Evolutionary conservation across 2,329 filamentous ascomycete species (phyloP), one percentile per base, ranked within the genome.

Genomic region (Calonectria ilicicola): DNA sequence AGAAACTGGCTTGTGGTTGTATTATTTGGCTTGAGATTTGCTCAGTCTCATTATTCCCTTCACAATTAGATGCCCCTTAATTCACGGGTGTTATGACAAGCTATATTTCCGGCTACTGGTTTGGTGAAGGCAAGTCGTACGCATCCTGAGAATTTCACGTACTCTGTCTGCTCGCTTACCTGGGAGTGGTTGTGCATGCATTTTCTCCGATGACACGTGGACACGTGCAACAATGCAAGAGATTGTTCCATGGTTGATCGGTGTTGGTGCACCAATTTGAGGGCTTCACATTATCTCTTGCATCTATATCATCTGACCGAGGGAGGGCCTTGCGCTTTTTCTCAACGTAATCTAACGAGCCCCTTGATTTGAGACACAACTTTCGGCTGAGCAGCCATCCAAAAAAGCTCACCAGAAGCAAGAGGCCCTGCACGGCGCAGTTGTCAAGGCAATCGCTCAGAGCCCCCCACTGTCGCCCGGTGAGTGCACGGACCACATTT

Each of bases 401-500:
- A 35, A 32, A 32, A 5, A 32, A 9, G n/a, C n/a, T n/a, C 29
- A 32, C 29, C 29, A 32, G 29, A 5, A 5, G 29, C 29, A 46
- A 46, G 19, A 19, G 2, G 21, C n/a, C n/a, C 9, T 32, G 32
- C 46, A n/a, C 64, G 73, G 62, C 46, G 23, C 64, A 74, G 62
- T 53, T 47, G 44, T 21, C 42, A 46, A 58, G 49, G 66, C 65
- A 46, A 62, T 51, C 62, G 49, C 35, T 23, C 35, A 17, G 38
- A 49, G 17, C 23, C 69, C 51, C 51, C 69, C 69, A 70, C 68
- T 35, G 75, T 68, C 74, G 65, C 32, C 62, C 63, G 35, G 66
- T 65, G 44, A 65, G 68, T n/a, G 68, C 70, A 62, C 71, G 67
- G 47, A 58, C 78, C 78, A 70, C 69, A 27, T 65, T 56, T 51